phyloP scores from a whole-genome alignment of 805 yeast species.

The Blastobotrys attinorum region DNA sequence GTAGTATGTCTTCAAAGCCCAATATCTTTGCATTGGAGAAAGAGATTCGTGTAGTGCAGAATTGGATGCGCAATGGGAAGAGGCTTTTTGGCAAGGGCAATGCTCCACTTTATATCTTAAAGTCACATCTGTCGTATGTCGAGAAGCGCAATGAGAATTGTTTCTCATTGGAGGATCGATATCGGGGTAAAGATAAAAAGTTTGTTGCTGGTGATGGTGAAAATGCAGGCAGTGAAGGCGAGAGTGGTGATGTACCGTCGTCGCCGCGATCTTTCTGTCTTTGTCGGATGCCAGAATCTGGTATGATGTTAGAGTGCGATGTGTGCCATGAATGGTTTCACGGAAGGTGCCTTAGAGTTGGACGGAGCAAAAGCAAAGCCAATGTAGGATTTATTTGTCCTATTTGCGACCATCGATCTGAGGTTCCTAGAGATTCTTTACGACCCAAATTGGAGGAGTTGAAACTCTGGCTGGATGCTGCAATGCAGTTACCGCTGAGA shows the following conservation, averaged over 20 bases:
- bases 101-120: constrained; percentile 28
- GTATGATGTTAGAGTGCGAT: constrained; percentile 86
- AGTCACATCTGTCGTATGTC: constrained; percentile 22
- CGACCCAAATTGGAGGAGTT: constrained; percentile 32
- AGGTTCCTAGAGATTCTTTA: constrained; percentile 27
- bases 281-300: constrained; percentile 58
- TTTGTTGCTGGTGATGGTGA: constrained; percentile 11
- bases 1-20: constrained; percentile 15
- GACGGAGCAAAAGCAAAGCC: constrained; percentile 22
- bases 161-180: constrained; percentile 13
- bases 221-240: constrained; percentile 31
- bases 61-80: constrained; percentile 33
- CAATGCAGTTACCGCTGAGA: constrained; percentile 23
- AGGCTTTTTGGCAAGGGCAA: constrained; percentile 31
- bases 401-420: constrained; percentile 38
- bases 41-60: constrained; percentile 26
- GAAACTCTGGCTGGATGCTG: constrained; percentile 23
- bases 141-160: constrained; percentile 14
- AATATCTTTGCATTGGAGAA: constrained; percentile 17
- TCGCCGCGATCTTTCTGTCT: constrained; percentile 35
- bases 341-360: constrained; percentile 63
- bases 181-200: constrained; percentile 35
- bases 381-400: constrained; percentile 45
- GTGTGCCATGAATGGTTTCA: constrained; percentile 90
- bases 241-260: neutral